Percentiles rank a stretch among this genome's conserved stretches.
Conservation (phyloP, 768 basidiomycete species). For the Pisolithus sp. region DNA sequence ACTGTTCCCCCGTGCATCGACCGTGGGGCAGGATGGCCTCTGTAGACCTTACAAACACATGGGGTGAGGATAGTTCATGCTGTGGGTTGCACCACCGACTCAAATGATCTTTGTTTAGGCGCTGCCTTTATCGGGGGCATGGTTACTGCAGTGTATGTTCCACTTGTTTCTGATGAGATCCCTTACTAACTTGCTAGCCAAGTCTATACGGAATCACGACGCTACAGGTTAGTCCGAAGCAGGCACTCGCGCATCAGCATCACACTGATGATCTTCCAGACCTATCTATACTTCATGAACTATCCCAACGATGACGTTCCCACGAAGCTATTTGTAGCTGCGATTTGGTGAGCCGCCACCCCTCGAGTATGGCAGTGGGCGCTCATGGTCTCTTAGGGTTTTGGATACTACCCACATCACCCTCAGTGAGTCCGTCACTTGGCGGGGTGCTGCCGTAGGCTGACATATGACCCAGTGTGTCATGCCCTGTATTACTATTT, state of each 20-base stretch:
- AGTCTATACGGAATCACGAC: neutral
- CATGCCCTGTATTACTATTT: conserved; percentile 1
- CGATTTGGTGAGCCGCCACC: neutral
- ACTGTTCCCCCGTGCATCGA: too few relatives aligned
- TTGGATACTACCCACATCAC: neutral
- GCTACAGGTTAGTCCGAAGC: neutral
- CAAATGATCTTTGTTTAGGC: neutral
- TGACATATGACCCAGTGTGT: neutral
- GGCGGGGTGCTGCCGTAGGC: too few relatives aligned
- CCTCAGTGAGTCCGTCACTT: neutral
- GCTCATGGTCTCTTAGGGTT: neutral
- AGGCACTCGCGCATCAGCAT: neutral
- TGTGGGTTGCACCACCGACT: neutral
- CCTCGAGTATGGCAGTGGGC: neutral
- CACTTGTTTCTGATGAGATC: neutral
- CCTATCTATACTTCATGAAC: neutral
- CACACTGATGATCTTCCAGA: neutral
- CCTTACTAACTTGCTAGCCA: neutral
- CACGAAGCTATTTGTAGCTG: neutral
- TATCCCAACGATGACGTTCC: neutral
- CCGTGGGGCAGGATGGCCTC: neutral
- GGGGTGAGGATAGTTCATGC: neutral
- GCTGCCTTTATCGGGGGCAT: neutral
- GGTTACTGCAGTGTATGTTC: neutral
- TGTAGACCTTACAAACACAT: neutral